These are phyloP conservation scores for Porpolomopsis calyptriformis DNA, from an alignment of 768 basidiomycete species.

Conservation along the genomic window DNA sequence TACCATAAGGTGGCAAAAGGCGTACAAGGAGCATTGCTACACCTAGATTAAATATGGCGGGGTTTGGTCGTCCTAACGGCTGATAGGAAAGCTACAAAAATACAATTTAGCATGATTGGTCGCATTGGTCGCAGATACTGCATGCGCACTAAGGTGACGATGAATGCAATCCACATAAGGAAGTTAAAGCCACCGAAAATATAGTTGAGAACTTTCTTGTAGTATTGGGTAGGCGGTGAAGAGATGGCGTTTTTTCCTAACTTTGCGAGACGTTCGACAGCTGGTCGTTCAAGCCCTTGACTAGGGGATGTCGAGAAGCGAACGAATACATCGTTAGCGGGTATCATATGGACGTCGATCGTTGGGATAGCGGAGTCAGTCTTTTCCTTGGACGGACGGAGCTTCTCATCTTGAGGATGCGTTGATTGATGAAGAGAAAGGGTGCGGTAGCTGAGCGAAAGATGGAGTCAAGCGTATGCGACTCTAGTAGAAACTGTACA, in stretches of 20 bases:
- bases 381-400: neutral
- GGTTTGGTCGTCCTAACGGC: conserved; percentile 35
- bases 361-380: conserved; percentile 29
- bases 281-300: conserved; percentile 37
- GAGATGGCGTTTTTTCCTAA: conserved; percentile 40
- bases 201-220: conserved; percentile 41
- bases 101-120: conserved; percentile 3
- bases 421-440: conserved; percentile 5
- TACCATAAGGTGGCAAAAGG: conserved; percentile 5
- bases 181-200: conserved; percentile 50
- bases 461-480: neutral
- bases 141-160: conserved; percentile 32
- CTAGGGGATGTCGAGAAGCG: conserved; percentile 33
- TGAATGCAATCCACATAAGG: conserved; percentile 44
- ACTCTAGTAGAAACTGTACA: neutral
- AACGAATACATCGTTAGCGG: conserved; percentile 30
- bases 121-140: neutral
- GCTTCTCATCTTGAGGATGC: neutral
- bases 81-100: conserved; percentile 39
- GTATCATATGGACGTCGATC: conserved; percentile 40
- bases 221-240: conserved; percentile 35
- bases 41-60: conserved; percentile 36
- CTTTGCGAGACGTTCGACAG: conserved; percentile 29
- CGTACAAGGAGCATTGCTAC: conserved; percentile 41
- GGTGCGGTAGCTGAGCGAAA: conserved; percentile 5